Evolutionary conservation across 208 protist genomes (phyloP).

Genomic region (Trypanosoma cruzi): DNA sequence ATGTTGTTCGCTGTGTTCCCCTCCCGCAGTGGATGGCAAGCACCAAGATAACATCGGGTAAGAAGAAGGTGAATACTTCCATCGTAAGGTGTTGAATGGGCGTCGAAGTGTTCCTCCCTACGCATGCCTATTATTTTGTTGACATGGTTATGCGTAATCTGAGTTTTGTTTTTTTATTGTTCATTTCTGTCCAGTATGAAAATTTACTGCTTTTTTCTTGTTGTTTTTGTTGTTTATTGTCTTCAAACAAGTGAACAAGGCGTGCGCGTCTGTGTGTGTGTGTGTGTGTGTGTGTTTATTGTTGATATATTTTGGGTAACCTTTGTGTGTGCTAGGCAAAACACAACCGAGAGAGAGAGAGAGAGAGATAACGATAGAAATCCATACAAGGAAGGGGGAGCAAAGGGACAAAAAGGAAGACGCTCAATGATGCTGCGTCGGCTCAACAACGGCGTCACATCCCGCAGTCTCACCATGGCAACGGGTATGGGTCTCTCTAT

Average conservation of each 20-base stretch:
- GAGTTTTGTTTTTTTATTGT: not conserved
- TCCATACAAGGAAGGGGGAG: not conserved
- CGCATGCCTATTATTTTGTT: not conserved
- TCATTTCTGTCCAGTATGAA: not conserved
- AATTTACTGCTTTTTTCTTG: not conserved
- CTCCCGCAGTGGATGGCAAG: not conserved
- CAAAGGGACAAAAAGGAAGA: not conserved
- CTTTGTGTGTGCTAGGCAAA: not conserved
- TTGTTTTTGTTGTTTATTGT: constrained; percentile 4
- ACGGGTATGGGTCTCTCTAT: constrained; percentile 22
- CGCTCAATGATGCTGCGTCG: constrained; percentile 24
- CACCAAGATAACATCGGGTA: not conserved
- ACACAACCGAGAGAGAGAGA: not conserved
- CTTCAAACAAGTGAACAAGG: not conserved
- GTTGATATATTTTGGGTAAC: not conserved
- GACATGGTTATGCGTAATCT: not conserved
- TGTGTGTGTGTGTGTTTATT: not conserved
- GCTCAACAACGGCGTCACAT: constrained; percentile 13
- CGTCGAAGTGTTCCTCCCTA: not conserved
- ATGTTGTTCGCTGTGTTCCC: not conserved
- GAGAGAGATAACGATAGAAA: not conserved
- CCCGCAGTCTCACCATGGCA: constrained; percentile 4
- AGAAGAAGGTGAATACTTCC: not conserved
- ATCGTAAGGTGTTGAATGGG: not conserved
- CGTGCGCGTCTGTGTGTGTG: not conserved